A percentile compares a stretch with the other conserved stretches of the same genome.
Evolutionary conservation across 305 asterid genomes (phyloP).

Genomic region (Fraxinus greggii): DNA sequence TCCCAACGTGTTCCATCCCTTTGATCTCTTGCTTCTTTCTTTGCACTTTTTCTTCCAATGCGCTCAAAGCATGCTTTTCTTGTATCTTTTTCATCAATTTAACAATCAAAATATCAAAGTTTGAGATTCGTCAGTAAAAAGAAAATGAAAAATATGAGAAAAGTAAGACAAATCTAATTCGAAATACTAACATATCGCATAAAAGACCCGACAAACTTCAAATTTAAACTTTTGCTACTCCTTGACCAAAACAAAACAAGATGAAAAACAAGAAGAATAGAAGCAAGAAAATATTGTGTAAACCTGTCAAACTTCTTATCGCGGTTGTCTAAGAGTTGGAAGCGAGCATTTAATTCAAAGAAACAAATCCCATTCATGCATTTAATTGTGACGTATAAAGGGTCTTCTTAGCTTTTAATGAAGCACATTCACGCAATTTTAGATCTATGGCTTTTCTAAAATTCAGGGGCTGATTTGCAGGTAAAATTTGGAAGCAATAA

Average conservation of each 20-base stretch:
- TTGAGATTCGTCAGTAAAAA: neutral
- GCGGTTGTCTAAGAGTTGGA: neutral
- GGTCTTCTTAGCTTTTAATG: neutral
- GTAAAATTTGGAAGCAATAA: neutral
- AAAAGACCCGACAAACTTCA: neutral
- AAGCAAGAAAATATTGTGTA: neutral
- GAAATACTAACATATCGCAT: neutral
- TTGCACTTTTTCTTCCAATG: neutral
- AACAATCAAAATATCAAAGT: neutral
- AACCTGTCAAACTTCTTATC: neutral
- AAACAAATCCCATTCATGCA: neutral
- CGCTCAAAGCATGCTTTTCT: neutral
- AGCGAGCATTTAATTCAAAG: neutral
- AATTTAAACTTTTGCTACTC: neutral
- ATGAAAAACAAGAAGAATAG: neutral
- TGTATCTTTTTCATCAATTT: neutral
- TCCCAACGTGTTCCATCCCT: neutral
- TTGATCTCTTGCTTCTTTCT: neutral
- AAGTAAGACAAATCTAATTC: neutral
- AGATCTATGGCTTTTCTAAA: neutral
- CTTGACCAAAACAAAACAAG: neutral
- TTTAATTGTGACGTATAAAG: neutral
- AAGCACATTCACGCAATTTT: neutral
- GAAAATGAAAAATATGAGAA: neutral
- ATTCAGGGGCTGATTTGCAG: neutral